Base-by-base conservation (phyloP, 176 grass and related monocot genomes). In the Urochloa ruziziensis region DNA sequence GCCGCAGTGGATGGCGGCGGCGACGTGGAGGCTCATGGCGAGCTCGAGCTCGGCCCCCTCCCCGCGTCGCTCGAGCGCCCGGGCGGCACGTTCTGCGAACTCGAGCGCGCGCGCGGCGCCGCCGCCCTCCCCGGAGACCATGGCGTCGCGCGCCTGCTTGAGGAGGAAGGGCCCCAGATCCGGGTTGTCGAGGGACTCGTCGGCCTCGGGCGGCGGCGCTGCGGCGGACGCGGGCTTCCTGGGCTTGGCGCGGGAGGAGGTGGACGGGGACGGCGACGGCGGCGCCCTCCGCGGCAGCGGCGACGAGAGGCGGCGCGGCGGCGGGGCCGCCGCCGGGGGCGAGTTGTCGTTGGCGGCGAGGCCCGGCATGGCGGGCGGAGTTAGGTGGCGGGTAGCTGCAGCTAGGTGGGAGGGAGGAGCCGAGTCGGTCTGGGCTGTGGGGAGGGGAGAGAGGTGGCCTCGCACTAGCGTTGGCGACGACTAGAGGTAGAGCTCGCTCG, bases 111-210 rank as follows among this genome's bases (percentile, higher is more conserved):
- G 94, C 40, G 82, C 86, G 0, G 93, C 87, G 24, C 87, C 97
- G 18, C 91, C 96, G 18, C 90, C 97, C 27, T 91, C 90, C 0
- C 87, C 85, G 17, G 96, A 95, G 18, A 92, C 90, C 87, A 99
- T 94, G 30, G 96, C 88, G 75, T 95, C 91, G 40, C 96, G 85
- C 18, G 96, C 93, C 74, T 91, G 87, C 86, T 99, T 99, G 62
- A 99, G 91, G 30, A 99, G 88, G 84, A 99, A 99, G 2, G 97
- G 97, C 2, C 97, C 97, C 77, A 99, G 97, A 99, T 99, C 97
- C 87, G 97, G 97, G 80, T 99, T 99, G 80, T 99, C 97, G 12
- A 99, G 89, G 54, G 88, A 77, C 75, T 92, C 93, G 67, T 90
- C 87, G 27, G 75, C 80, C 56, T 81, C 86, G 42, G 71, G n/a